Evolutionary conservation across 306 rosid genomes (phyloP), one percentile per base, ranked within the genome.

Genomic region (Betula pendula): DNA sequence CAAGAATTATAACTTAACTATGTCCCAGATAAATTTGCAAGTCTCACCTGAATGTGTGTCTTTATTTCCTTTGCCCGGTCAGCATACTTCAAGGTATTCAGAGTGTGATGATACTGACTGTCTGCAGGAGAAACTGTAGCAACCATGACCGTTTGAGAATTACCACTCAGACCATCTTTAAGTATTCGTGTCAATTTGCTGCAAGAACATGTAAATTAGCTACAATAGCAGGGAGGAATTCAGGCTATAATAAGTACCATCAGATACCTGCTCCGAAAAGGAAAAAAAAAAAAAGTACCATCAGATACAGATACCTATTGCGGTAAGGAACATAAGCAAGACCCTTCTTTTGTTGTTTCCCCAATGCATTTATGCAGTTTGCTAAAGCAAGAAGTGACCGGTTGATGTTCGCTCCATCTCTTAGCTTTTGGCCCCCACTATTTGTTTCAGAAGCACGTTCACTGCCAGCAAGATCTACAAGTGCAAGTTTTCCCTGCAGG

Each of bases 381-480:
- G 90, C 92, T 52, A 88, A 79, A 60, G 90, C 92, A 78, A 86
- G 92, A 62, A 88, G 92, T 72, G 92, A 88, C 33, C 92, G 90
- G 68, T 88, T 88, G 50, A 88, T 88, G 85, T 88, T 88, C 70
- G 92, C 92, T 50, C 92, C 92, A 78, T 88, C 92, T 72, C 89
- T 82, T 73, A 89, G 74, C 74, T 89, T 86, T 75, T 89, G 89
- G 77, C 89, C 90, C 51, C 85, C 84, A 67, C 60, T 84, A 63
- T 84, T 82, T 73, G 93, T 86, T 81, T 89, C 93, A 49, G 85
- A 80, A 69, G 90, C 89, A 53, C 90, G 80, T 74, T 89, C 93
- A 59, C 93, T 86, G 75, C 90, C 93, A 19, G 90, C 90, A 73
- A 89, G 93, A 82, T 89, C 93, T 70, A 89, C 90, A 45, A 84